Conservation (phyloP, 495 filamentous ascomycete genomes). For the Jackrogersella multiformis region DNA sequence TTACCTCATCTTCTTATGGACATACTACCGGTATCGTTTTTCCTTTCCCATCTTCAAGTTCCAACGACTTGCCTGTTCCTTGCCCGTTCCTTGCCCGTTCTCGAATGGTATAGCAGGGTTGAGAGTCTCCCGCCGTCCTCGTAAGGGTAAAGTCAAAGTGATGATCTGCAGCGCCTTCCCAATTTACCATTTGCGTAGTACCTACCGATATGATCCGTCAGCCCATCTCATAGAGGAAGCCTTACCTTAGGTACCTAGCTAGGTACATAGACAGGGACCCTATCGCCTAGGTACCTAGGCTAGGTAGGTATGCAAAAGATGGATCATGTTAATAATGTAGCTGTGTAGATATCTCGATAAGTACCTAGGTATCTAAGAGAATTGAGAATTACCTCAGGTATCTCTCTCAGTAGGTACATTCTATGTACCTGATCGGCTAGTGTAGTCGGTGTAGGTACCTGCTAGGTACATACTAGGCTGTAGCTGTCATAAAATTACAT, state of each 20-base stretch:
- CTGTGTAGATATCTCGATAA: too few species aligned
- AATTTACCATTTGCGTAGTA: too few species aligned
- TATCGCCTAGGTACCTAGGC: too few species aligned
- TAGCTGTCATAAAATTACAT: not conserved
- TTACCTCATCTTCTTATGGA: not conserved
- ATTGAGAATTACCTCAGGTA: too few species aligned
- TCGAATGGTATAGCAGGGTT: slow-evolving; percentile 5
- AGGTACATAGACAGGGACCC: too few species aligned
- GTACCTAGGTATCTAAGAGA: too few species aligned
- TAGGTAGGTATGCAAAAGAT: not conserved
- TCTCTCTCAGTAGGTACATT: too few species aligned
- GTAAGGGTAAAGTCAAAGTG: not conserved
- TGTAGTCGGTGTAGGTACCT: too few species aligned
- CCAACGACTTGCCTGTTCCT: slow-evolving; percentile 5
- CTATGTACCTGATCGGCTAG: too few species aligned
- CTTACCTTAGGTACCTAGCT: not conserved
- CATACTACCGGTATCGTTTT: not conserved
- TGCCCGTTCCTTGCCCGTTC: not conserved
- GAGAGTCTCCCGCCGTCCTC: not conserved
- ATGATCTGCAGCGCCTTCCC: slow-evolving; percentile 17
- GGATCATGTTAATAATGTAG: too few species aligned
- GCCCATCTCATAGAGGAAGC: not conserved
- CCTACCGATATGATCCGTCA: slow-evolving; percentile 1
- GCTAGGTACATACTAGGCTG: not conserved
- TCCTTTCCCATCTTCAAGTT: slow-evolving; percentile 1